These are phyloP conservation scores for Echria macrotheca DNA, from an alignment of 495 filamentous ascomycete species.

Conservation along the genomic window DNA sequence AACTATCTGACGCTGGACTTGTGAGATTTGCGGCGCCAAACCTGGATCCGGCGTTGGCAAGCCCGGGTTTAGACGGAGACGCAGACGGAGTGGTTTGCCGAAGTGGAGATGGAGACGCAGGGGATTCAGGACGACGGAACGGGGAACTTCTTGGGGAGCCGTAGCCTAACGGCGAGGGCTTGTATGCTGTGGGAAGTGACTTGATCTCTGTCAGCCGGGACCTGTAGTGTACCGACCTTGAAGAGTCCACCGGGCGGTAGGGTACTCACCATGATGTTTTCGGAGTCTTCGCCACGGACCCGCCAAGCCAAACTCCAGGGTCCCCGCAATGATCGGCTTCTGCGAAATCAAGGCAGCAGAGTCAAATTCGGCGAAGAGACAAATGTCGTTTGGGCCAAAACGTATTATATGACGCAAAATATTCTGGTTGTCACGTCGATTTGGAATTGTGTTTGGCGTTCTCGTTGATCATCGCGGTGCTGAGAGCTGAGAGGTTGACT, in stretches of 20 bases:
- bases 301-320: too few species aligned
- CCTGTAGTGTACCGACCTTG: too few species aligned
- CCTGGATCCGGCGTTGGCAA: constrained; percentile 33
- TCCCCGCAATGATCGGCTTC: too few species aligned
- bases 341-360: too few species aligned
- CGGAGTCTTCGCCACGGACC: too few species aligned
- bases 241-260: too few species aligned
- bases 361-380: too few species aligned
- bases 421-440: too few species aligned
- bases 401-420: too few species aligned
- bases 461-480: not conserved
- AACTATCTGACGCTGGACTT: constrained; percentile 20
- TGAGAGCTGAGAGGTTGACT: not conserved
- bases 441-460: too few species aligned
- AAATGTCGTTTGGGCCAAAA: too few species aligned
- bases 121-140: constrained; percentile 63
- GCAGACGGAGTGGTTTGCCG: constrained; percentile 43
- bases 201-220: constrained; percentile 13
- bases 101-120: constrained; percentile 42
- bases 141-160: constrained; percentile 64
- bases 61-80: constrained; percentile 38
- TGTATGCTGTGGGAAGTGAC: constrained; percentile 54
- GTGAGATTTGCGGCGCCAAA: constrained; percentile 29
- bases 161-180: constrained; percentile 44
- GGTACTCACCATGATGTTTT: too few species aligned